Evolutionary conservation across 1,284 basidiomycete genomes (phyloP), one percentile per base, ranked within the genome.

Genomic region (Trichosporon inkin): DNA sequence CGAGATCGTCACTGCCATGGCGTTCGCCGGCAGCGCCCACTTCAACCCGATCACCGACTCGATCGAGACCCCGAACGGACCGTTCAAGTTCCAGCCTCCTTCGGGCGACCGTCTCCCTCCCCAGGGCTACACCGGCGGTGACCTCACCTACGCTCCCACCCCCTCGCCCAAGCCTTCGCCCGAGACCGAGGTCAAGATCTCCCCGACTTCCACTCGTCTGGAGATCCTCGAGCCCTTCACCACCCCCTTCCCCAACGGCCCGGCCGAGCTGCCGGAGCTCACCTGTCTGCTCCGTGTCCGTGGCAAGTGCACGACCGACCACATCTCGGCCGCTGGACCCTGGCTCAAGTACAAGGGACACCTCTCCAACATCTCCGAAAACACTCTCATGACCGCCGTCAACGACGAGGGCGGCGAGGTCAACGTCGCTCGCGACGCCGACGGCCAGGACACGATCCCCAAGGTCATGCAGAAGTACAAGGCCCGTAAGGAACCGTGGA

Each of bases 271-370:
- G 13, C 88, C 91, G 19, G 68, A 82, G 37, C 79, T 93, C 76
- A 89, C 85, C 69, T 91, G 95, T 61, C 78, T 99, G 57, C 86
- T 99, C 84, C 82, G 93, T 24, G 90, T 99, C 16, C 82, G 90
- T 67, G 96, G 96, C 52, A 99, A 99, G 80, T 99, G 95, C 79
- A 99, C 95, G 16, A 99, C 96, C 28, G 96, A 99, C 73, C 93
- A 97, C 76, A 97, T 97, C 61, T 92, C 89, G 40, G 93, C 94
- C 53, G 94, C 93, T 32, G 93, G 93, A 1, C 89, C 92, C 39
- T 99, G 96, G 96, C 81, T 99, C 67, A 98, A 98, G 82, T 99
- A 96, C 82, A 99, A 80, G 70, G 82, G 94, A 0, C 94, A 99
- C 79, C 81, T 99, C 41, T 89, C 88, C 44, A 97, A 98, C 78